Percentiles rank a stretch among this genome's conserved stretches.
These are phyloP conservation scores for Diospyros kaki DNA, from an alignment of 148 eudicot species.

Conservation along the genomic window DNA sequence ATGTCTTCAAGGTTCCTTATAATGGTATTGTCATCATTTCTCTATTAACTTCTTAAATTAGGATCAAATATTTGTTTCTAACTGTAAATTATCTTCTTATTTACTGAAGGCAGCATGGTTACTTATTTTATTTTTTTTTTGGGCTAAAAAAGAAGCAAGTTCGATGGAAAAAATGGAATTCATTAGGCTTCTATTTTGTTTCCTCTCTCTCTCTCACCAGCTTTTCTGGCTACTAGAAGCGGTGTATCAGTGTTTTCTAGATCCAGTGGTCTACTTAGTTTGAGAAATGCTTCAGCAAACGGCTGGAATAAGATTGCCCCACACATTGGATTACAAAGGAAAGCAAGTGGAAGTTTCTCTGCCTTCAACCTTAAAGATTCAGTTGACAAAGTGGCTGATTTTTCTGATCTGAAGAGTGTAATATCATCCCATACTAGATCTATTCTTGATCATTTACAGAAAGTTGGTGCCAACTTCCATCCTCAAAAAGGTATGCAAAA, in stretches of 20 bases:
- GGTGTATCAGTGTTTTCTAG: slow-evolving; percentile 42
- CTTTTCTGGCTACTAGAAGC: slow-evolving; percentile 41
- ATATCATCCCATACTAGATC: slow-evolving; percentile 34
- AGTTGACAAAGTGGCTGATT: slow-evolving; percentile 28
- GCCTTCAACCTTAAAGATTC: slow-evolving; percentile 29
- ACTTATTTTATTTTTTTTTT: too few relatives aligned
- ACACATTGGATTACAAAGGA: slow-evolving; percentile 34
- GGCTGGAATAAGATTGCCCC: slow-evolving; percentile 30
- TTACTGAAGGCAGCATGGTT: too few relatives aligned
- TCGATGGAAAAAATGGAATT: too few relatives aligned
- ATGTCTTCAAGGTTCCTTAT: slow-evolving; percentile 53
- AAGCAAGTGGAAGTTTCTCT: slow-evolving; percentile 35
- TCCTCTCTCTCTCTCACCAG: slow-evolving; percentile 21
- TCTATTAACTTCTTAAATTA: not conserved
- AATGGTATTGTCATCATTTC: slow-evolving; percentile 38
- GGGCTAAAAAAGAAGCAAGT: too few relatives aligned
- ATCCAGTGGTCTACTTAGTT: slow-evolving; percentile 33
- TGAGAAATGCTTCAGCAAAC: slow-evolving; percentile 25
- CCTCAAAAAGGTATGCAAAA: slow-evolving; percentile 35
- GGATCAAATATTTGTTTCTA: too few relatives aligned
- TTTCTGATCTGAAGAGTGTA: slow-evolving; percentile 27
- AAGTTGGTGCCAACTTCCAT: slow-evolving; percentile 24
- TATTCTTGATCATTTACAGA: slow-evolving; percentile 31
- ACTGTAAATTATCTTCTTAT: too few relatives aligned
- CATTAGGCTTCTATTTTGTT: not conserved